A percentile compares a stretch with the other conserved stretches of the same genome.
These are phyloP conservation scores for Perkinsus olseni DNA, from an alignment of 169 alveolate genomes.

Conservation along the genomic window DNA sequence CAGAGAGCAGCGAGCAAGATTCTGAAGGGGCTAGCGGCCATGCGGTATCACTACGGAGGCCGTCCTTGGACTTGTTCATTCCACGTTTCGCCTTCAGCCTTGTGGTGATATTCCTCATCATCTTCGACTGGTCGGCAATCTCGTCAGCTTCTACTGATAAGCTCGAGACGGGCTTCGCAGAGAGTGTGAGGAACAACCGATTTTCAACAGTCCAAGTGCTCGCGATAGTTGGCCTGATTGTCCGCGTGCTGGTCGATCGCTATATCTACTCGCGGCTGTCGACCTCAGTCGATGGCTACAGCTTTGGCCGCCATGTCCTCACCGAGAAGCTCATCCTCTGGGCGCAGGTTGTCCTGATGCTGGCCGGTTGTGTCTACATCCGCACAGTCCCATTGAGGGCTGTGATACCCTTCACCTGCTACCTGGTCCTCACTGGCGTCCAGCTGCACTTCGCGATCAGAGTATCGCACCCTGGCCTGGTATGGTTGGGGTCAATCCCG, in stretches of 20 bases:
- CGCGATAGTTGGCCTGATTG: not conserved
- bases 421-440: not conserved
- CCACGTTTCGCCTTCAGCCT: not conserved
- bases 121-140: not conserved
- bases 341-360: not conserved
- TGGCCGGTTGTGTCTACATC: not conserved
- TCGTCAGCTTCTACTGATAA: not conserved
- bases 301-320: not conserved
- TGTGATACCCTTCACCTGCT: not conserved
- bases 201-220: not conserved
- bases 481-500: not conserved
- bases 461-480: not conserved
- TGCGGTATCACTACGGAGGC: not conserved
- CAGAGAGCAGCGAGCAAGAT: not conserved
- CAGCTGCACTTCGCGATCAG: not conserved
- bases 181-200: not conserved
- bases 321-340: not conserved
- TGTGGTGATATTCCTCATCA: not conserved
- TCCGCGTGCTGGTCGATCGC: not conserved
- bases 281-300: not conserved
- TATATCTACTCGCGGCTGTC: not conserved
- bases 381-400: not conserved
- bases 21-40: not conserved
- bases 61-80: not conserved
- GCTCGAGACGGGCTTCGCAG: not conserved